Evolutionary conservation across 768 basidiomycete species (phyloP).

Genomic region (Pisolithus orientalis): DNA sequence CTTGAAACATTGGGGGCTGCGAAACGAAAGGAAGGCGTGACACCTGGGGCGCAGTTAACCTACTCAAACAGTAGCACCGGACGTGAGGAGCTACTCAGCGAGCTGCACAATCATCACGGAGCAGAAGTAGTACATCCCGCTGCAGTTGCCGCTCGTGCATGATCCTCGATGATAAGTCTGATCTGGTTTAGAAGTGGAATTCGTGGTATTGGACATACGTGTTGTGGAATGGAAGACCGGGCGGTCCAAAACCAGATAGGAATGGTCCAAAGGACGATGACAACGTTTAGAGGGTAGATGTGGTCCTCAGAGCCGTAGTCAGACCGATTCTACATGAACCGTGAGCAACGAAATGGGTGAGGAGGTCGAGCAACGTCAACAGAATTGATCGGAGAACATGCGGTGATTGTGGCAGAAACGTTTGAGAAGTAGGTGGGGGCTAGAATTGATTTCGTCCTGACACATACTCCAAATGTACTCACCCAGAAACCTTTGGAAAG

Average conservation of each 20-base stretch:
- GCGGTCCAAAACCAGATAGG: constrained; percentile 42
- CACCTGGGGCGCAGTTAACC: constrained; percentile 63
- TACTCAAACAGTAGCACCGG: constrained; percentile 58
- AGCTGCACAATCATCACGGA: not conserved
- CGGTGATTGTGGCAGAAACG: constrained; percentile 52
- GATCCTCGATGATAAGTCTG: not conserved
- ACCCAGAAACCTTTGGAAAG: too few species aligned
- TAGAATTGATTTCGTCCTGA: not conserved
- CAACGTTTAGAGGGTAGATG: constrained; percentile 71
- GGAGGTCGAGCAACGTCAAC: constrained; percentile 76
- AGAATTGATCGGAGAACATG: constrained; percentile 57
- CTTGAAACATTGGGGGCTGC: constrained; percentile 80
- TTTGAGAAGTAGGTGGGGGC: constrained; percentile 66
- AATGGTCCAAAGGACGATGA: constrained; percentile 61
- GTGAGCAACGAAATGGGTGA: constrained; percentile 79
- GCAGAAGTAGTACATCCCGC: not conserved
- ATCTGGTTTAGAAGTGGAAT: constrained; percentile 11
- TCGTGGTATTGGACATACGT: constrained; percentile 61
- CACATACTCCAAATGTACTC: too few species aligned
- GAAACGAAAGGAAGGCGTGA: constrained; percentile 92
- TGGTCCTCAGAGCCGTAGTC: constrained; percentile 42
- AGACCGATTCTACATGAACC: constrained; percentile 49
- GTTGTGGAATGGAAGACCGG: constrained; percentile 45
- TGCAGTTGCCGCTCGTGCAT: not conserved
- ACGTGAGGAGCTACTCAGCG: constrained; percentile 17